Evolutionary conservation across 176 grass and related monocot genomes (phyloP).

Genomic region (Eleusine coracana): DNA sequence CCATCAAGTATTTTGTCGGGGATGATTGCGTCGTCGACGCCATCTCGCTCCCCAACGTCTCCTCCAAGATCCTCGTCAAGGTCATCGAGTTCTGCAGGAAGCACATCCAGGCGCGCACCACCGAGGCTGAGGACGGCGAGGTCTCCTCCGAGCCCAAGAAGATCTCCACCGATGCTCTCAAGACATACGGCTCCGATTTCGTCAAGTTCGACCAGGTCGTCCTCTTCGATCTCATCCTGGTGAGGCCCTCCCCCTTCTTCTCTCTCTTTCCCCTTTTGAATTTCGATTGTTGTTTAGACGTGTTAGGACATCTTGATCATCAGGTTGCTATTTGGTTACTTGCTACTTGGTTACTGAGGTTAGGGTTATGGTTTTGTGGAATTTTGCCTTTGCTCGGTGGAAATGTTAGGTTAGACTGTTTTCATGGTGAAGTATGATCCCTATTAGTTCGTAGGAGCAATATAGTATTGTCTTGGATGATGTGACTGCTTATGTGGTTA

Average conservation of each 20-base stretch:
- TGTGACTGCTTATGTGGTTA: not conserved
- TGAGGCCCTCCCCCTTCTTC: not conserved
- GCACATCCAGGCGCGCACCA: constrained; percentile 34
- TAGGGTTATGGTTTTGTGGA: not conserved
- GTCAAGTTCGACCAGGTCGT: constrained; percentile 58
- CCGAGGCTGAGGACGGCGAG: not conserved
- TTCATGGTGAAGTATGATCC: not conserved
- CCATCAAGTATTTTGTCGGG: constrained; percentile 59
- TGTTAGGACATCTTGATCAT: not conserved
- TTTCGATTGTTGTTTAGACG: not conserved
- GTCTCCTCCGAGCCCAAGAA: not conserved
- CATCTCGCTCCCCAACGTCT: constrained; percentile 66
- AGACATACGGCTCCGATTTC: constrained; percentile 51
- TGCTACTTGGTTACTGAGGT: not conserved
- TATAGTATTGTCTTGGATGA: not conserved
- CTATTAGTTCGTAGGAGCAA: not conserved
- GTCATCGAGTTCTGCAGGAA: constrained; percentile 68
- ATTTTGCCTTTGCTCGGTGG: too few relatives aligned
- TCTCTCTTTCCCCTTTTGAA: too few relatives aligned
- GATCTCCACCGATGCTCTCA: constrained; percentile 33
- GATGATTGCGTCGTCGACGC: constrained; percentile 43
- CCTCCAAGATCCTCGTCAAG: constrained; percentile 45
- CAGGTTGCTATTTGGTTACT: not conserved
- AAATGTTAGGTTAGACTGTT: not conserved
- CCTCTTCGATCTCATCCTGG: constrained; percentile 64